phyloP scores from a whole-genome alignment of 495 filamentous ascomycete genomes.

The Xylaria sp. region DNA sequence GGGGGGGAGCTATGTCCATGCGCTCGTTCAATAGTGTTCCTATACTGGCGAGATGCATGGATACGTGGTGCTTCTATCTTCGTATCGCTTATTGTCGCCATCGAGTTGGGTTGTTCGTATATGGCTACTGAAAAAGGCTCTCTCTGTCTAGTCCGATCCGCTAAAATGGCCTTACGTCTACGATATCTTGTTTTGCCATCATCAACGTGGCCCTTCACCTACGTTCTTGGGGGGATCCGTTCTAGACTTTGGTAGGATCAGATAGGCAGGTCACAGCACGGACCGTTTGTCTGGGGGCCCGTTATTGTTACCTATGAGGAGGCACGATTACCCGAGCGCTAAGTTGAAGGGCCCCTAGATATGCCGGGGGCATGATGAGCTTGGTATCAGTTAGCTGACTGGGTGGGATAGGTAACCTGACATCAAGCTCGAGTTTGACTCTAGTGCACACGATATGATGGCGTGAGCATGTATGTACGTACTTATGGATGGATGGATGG shows the following conservation, averaged over 20 bases:
- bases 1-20: neutral
- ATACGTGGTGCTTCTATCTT: slow-evolving; percentile 26
- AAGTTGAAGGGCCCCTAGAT: slow-evolving; percentile 14
- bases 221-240: neutral
- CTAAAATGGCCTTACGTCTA: slow-evolving; percentile 3
- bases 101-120: slow-evolving; percentile 1
- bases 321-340: slow-evolving; percentile 24
- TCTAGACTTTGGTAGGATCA: slow-evolving; percentile 12
- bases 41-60: slow-evolving; percentile 27
- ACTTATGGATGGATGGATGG: no score
- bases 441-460: neutral
- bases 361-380: slow-evolving; percentile 1
- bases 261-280: slow-evolving; percentile 20
- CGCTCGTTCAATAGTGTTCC: neutral
- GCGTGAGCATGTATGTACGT: neutral
- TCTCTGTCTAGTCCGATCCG: neutral
- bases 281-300: slow-evolving; percentile 6
- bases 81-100: slow-evolving; percentile 26
- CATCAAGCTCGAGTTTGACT: neutral
- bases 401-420: neutral
- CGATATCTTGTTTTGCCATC: neutral
- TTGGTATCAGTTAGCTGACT: slow-evolving; percentile 9
- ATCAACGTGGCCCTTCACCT: slow-evolving; percentile 12
- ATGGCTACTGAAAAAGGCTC: neutral
- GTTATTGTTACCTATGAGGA: slow-evolving; percentile 21